These are phyloP conservation scores for Galerina sulciceps DNA, from an alignment of 768 basidiomycete species.

Conservation along the genomic window DNA sequence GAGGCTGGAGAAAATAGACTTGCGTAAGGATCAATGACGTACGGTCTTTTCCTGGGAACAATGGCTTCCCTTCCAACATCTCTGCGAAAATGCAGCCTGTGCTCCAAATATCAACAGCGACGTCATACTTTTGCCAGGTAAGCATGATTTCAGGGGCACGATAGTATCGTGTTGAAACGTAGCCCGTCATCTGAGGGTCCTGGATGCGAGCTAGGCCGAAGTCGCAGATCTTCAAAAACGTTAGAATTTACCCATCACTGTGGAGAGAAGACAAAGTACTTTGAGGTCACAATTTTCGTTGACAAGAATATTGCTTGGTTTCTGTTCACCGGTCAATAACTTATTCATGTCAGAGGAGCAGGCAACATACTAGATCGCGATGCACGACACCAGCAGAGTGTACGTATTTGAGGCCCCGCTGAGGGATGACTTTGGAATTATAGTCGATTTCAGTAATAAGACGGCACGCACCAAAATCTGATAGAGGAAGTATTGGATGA, in stretches of 20 bases:
- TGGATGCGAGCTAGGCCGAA: conserved; percentile 98
- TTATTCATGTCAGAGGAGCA: not conserved
- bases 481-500: conserved; percentile 99
- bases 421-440: conserved; percentile 4
- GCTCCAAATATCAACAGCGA: conserved; percentile 99
- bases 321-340: conserved; percentile 46
- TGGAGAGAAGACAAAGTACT: conserved; percentile 42
- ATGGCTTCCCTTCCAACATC: conserved; percentile 98
- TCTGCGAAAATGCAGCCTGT: conserved; percentile 99
- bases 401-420: conserved; percentile 99
- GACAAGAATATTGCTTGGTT: conserved; percentile 99
- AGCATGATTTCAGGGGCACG: conserved; percentile 99
- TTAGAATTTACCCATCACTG: conserved; percentile 4
- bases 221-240: conserved; percentile 82
- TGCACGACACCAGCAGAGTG: conserved; percentile 99
- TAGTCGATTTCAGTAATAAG: not conserved
- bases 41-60: conserved; percentile 99
- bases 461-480: conserved; percentile 82
- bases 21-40: conserved; percentile 42
- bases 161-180: conserved; percentile 98
- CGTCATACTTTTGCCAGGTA: conserved; percentile 99
- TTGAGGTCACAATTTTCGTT: conserved; percentile 99
- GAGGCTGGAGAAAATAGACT: conserved; percentile 10
- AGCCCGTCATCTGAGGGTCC: conserved; percentile 99
- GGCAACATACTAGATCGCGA: conserved; percentile 78